Conservation (phyloP, 108 stramenopile genomes). For the Fistulifera pelliculosa region DNA sequence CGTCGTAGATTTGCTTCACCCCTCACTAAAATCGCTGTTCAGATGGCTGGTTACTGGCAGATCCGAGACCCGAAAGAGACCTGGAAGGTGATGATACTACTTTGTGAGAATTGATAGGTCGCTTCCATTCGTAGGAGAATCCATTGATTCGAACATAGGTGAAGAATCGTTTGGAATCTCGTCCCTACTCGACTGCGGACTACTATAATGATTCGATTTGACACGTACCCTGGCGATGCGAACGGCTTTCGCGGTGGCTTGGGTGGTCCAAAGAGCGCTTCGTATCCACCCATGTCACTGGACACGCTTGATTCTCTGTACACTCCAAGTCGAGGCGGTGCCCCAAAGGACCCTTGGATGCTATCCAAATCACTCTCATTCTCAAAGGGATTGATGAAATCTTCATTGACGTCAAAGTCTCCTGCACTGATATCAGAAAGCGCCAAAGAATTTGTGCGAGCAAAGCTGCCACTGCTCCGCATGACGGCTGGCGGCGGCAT, state of each 20-base stretch:
- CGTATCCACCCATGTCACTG: background rate
- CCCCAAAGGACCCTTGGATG: no score
- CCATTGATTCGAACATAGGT: background rate
- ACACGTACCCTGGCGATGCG: background rate
- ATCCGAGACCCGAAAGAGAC: slow-evolving; percentile 4
- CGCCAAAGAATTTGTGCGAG: slow-evolving; percentile 24
- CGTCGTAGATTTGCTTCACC: slow-evolving; percentile 17
- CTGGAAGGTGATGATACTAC: background rate
- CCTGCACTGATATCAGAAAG: slow-evolving; percentile 20
- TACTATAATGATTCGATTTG: no score
- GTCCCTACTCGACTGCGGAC: background rate
- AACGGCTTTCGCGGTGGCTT: slow-evolving; percentile 4
- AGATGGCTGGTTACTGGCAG: background rate
- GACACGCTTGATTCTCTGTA: background rate
- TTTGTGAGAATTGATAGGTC: slow-evolving; percentile 3
- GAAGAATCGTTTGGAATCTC: background rate
- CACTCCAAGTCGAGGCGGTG: background rate
- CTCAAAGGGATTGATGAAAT: slow-evolving; percentile 51
- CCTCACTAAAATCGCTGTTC: slow-evolving; percentile 17
- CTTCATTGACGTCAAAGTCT: slow-evolving; percentile 8
- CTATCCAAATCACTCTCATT: slow-evolving; percentile 15
- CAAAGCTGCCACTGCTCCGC: slow-evolving; percentile 2
- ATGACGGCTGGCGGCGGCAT: background rate
- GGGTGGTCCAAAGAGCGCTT: background rate
- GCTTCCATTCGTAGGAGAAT: background rate